Percentiles rank a stretch among this genome's conserved stretches.
Conservation (phyloP, 139 green algal genomes). For the Protoeuglena noctilucae region DNA sequence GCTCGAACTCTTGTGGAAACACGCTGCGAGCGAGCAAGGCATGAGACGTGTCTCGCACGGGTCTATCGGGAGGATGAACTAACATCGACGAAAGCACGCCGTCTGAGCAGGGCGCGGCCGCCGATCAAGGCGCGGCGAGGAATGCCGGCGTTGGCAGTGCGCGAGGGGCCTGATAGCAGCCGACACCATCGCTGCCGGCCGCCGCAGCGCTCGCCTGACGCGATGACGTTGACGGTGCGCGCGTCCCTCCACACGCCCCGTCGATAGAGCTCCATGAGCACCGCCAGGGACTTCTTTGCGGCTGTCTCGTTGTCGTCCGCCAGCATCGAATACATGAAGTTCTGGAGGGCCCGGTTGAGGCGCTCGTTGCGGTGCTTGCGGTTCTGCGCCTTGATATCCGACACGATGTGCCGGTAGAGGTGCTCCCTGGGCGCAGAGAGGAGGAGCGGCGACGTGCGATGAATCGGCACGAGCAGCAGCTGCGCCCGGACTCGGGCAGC, state of each 20-base stretch:
- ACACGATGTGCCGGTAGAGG: neutral
- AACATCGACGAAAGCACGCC: too few relatives aligned
- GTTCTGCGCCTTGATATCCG: conserved; percentile 76
- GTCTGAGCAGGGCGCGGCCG: too few relatives aligned
- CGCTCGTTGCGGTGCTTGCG: conserved; percentile 54
- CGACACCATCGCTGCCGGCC: too few relatives aligned
- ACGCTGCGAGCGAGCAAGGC: too few relatives aligned
- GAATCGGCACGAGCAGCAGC: conserved; percentile 80
- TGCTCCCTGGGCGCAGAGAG: neutral
- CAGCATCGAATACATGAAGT: conserved; percentile 61
- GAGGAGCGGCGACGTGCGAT: conserved; percentile 30
- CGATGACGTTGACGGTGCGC: conserved; percentile 84
- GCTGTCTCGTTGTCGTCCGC: conserved; percentile 65
- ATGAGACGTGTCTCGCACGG: too few relatives aligned
- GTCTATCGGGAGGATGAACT: too few relatives aligned
- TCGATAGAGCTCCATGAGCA: conserved; percentile 85
- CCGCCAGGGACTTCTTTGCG: conserved; percentile 73
- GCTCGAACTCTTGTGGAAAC: conserved; percentile 40
- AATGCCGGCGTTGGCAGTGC: too few relatives aligned
- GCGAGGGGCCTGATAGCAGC: too few relatives aligned
- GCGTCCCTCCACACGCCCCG: conserved; percentile 89
- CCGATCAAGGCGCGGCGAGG: too few relatives aligned
- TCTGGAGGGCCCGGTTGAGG: conserved; percentile 74
- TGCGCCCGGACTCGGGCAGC: too few relatives aligned
- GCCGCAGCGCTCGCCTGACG: too few relatives aligned